Conservation (phyloP, 2,329 filamentous ascomycete species). For the Fusarium incarnatum region DNA sequence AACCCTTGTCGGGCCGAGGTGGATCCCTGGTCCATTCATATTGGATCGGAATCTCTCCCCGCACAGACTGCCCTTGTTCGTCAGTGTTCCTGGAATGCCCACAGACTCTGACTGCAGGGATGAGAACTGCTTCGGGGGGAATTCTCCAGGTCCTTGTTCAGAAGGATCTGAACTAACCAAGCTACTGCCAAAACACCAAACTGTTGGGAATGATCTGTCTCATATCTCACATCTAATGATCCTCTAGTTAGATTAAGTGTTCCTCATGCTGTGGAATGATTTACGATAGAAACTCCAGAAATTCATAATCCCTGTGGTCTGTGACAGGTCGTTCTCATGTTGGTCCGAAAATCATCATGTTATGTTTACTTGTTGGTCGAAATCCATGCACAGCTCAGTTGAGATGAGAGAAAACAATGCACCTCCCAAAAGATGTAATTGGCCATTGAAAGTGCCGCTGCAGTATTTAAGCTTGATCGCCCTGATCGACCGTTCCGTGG, state of each 20-base stretch:
- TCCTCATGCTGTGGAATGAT: background rate
- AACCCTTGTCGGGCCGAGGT: background rate
- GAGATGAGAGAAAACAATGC: background rate
- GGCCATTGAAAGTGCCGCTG: background rate
- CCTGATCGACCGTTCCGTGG: background rate
- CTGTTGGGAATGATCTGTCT: background rate
- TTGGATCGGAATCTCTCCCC: background rate
- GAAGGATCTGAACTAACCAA: background rate
- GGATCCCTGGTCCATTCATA: background rate
- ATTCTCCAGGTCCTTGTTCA: background rate
- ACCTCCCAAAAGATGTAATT: background rate
- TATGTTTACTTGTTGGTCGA: background rate
- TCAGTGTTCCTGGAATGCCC: background rate
- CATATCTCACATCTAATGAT: background rate
- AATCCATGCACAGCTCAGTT: background rate
- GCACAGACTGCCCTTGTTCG: background rate
- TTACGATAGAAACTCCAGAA: background rate
- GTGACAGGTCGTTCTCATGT: background rate
- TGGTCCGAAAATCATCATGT: background rate
- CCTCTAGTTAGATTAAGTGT: too few relatives aligned
- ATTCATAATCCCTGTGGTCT: background rate
- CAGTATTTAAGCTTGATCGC: background rate
- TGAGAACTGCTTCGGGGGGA: accelerated
- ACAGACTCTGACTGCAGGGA: background rate
- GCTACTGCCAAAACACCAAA: background rate